phyloP scores from a whole-genome alignment of 495 filamentous ascomycete species.

The Pyronema domesticum region DNA sequence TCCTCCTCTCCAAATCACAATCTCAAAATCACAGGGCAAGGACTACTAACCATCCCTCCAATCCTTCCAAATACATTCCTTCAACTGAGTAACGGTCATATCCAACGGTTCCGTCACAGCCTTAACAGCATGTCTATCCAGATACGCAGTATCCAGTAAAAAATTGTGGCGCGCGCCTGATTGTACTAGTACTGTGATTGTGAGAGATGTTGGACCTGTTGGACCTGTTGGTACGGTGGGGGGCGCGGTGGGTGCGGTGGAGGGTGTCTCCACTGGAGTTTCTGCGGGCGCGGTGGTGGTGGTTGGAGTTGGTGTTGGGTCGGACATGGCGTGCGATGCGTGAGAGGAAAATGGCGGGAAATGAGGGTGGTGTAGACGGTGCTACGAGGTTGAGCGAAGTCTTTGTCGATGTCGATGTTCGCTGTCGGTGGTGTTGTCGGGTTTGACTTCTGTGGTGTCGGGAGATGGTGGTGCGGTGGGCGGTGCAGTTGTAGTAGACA shows the following conservation, averaged over 20 bases:
- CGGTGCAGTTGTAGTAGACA: too few species aligned
- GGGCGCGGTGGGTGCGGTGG: conserved; percentile 21
- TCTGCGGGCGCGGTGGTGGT: background rate
- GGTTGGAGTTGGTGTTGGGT: background rate
- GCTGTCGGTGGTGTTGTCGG: too few species aligned
- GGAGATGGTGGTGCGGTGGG: too few species aligned
- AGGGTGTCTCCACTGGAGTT: conserved; percentile 21
- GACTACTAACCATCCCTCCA: conserved; percentile 21
- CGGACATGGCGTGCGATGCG: too few species aligned
- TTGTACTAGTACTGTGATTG: conserved; percentile 22
- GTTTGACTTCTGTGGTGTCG: too few species aligned
- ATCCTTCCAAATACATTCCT: conserved; percentile 26
- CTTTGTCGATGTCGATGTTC: too few species aligned
- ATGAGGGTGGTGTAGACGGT: too few species aligned
- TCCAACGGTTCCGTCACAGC: conserved; percentile 18
- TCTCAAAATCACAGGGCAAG: background rate
- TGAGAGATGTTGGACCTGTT: conserved; percentile 8
- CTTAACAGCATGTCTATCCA: conserved; percentile 41
- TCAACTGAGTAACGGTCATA: conserved; percentile 23
- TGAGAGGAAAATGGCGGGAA: too few species aligned
- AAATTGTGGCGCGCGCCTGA: conserved; percentile 23
- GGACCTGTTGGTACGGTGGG: conserved; percentile 1
- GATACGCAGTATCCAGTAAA: conserved; percentile 37
- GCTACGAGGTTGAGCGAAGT: too few species aligned
- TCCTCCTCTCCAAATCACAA: background rate